A percentile compares a stretch with the other conserved stretches of the same genome.
Evolutionary conservation across 1,284 basidiomycete genomes (phyloP).

Genomic region (Sparassis latifolia): DNA sequence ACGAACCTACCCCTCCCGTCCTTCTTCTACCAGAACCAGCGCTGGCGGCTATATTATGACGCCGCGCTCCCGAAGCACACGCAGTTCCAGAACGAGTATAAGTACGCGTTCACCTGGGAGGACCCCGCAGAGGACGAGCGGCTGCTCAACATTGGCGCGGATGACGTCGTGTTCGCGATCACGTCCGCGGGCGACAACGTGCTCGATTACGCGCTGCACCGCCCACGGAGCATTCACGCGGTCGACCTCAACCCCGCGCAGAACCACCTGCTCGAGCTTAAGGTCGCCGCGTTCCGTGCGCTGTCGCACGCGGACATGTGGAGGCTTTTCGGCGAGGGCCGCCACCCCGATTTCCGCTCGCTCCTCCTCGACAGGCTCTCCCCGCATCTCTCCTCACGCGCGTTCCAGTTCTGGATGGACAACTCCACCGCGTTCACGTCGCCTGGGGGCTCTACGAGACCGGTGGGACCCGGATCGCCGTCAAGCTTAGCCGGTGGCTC

Average conservation of each 20-base stretch:
- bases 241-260: conserved; percentile 18
- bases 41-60: conserved; percentile 19
- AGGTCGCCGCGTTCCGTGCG: conserved; percentile 15
- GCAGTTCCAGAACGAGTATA: conserved; percentile 16
- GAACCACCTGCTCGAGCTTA: conserved; percentile 18
- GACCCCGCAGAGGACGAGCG: conserved; percentile 18
- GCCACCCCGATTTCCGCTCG: conserved; percentile 11
- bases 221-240: conserved; percentile 15
- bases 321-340: conserved; percentile 15
- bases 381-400: conserved; percentile 17
- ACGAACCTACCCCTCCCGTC: conserved; percentile 17
- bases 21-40: conserved; percentile 17
- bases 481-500: conserved; percentile 16
- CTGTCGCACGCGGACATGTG: conserved; percentile 13
- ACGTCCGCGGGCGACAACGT: conserved; percentile 18
- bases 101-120: conserved; percentile 18
- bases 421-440: conserved; percentile 10
- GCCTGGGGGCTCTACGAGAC: conserved; percentile 16
- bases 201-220: conserved; percentile 13
- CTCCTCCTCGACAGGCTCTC: conserved; percentile 14
- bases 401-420: conserved; percentile 18
- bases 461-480: conserved; percentile 15
- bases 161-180: conserved; percentile 19
- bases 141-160: conserved; percentile 13
- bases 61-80: conserved; percentile 16